These are phyloP conservation scores for Neonectria punicea DNA, from an alignment of 2,329 filamentous ascomycete species.

Conservation along the genomic window DNA sequence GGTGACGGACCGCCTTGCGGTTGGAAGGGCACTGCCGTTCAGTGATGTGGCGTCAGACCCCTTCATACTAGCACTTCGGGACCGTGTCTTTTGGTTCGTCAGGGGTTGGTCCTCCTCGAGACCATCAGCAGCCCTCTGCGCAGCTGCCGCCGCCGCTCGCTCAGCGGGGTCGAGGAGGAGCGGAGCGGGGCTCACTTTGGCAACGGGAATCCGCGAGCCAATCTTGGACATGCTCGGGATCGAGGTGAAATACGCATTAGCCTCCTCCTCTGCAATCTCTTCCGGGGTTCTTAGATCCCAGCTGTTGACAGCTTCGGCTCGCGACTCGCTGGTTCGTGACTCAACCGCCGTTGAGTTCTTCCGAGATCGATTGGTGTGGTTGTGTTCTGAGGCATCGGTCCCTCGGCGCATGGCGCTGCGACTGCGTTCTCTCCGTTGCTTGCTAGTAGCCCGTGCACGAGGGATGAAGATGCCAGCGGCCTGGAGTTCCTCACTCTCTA, in stretches of 20 bases:
- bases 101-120: slow-evolving; percentile 68
- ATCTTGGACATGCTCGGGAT: slow-evolving; percentile 63
- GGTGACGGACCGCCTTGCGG: slow-evolving; percentile 55
- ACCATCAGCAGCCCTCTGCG: slow-evolving; percentile 54
- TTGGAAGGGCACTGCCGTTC: slow-evolving; percentile 34
- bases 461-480: slow-evolving; percentile 77
- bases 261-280: slow-evolving; percentile 74
- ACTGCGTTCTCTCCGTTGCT: slow-evolving; percentile 53
- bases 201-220: slow-evolving; percentile 87
- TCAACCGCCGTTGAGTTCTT: slow-evolving; percentile 57
- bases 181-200: slow-evolving; percentile 81
- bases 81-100: slow-evolving; percentile 69
- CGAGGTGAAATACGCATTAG: slow-evolving; percentile 60
- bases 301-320: slow-evolving; percentile 55
- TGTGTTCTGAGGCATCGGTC: slow-evolving; percentile 47
- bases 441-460: slow-evolving; percentile 63
- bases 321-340: slow-evolving; percentile 47
- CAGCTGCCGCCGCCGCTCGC: slow-evolving; percentile 59
- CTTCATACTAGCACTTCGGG: slow-evolving; percentile 74
- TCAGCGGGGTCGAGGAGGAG: slow-evolving; percentile 78
- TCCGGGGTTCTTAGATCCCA: slow-evolving; percentile 84
- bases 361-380: slow-evolving; percentile 45
- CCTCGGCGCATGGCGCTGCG: slow-evolving; percentile 49
- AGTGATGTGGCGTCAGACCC: slow-evolving; percentile 39
- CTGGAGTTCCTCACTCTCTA: slow-evolving; percentile 83